A percentile compares a stretch with the other conserved stretches of the same genome.
Conservation (phyloP, 345 rosid genomes). For the Salix dunnii region DNA sequence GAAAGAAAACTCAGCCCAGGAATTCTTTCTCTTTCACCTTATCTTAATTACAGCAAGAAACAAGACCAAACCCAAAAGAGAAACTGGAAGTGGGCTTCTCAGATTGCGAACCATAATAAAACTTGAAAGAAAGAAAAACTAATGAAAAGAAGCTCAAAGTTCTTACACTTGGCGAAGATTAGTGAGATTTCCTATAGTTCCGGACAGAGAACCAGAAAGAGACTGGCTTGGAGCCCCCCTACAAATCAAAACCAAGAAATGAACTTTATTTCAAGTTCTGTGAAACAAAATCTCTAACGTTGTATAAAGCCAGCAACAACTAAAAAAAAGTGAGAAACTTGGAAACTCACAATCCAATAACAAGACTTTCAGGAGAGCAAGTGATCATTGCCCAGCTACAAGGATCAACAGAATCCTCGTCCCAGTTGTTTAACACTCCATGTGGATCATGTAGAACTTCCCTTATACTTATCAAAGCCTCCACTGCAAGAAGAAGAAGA, state of each 20-base stretch:
- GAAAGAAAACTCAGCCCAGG: neutral
- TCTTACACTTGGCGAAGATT: constrained; percentile 88
- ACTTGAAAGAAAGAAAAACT: neutral
- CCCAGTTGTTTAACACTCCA: constrained; percentile 92
- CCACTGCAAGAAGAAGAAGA: constrained; percentile 46
- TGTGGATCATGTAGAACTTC: constrained; percentile 63
- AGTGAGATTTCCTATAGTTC: constrained; percentile 70
- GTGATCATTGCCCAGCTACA: constrained; percentile 96
- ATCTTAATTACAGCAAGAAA: neutral
- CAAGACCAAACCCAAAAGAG: constrained; percentile 10
- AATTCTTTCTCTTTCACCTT: neutral
- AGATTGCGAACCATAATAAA: neutral
- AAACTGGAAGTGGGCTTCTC: neutral
- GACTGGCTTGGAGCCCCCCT: constrained; percentile 96
- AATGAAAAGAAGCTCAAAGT: constrained; percentile 5
- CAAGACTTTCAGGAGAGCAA: constrained; percentile 80
- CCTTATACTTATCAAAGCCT: constrained; percentile 63
- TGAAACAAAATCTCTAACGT: neutral
- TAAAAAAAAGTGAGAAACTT: neutral
- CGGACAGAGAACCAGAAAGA: constrained; percentile 79
- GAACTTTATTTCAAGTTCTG: neutral
- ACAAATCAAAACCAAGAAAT: constrained; percentile 31
- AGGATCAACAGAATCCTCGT: constrained; percentile 90
- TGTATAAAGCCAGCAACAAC: neutral
- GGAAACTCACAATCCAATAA: constrained; percentile 63